phyloP scores from a whole-genome alignment of 352 stramenopile genomes.

The Pythium folliculosum region DNA sequence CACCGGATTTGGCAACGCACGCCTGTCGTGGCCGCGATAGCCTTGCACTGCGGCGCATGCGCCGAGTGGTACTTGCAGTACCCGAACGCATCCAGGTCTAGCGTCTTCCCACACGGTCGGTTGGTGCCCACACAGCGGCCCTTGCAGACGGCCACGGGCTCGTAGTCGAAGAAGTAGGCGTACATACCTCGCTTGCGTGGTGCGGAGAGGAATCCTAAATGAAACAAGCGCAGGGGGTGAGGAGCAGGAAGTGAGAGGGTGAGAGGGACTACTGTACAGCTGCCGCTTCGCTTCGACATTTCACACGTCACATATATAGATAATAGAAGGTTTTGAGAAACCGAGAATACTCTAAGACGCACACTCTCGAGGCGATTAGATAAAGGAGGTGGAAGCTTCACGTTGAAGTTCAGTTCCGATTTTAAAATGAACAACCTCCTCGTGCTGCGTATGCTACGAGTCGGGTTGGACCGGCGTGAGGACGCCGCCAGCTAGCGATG shows the following conservation, averaged over 20 bases:
- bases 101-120: neutral
- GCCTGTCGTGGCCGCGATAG: neutral
- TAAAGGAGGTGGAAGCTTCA: too few relatives aligned
- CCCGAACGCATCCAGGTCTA: neutral
- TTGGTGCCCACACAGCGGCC: neutral
- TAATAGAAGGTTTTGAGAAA: too few relatives aligned
- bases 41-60: constrained; percentile 1
- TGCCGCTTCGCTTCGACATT: too few relatives aligned
- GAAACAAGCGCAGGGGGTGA: too few relatives aligned
- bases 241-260: too few relatives aligned
- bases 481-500: neutral
- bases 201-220: neutral
- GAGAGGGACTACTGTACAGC: too few relatives aligned
- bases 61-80: constrained; percentile 16
- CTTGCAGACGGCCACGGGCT: constrained; percentile 5
- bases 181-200: neutral
- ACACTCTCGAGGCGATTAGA: too few relatives aligned
- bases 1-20: constrained; percentile 4
- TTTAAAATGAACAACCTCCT: too few relatives aligned
- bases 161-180: neutral
- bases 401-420: too few relatives aligned
- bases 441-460: too few relatives aligned
- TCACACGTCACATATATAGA: too few relatives aligned
- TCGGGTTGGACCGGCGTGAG: neutral
- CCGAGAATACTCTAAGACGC: too few relatives aligned